Evolutionary conservation across 306 rosid species (phyloP), one percentile per base, ranked within the genome.

Genomic region (Lagenaria siceraria): DNA sequence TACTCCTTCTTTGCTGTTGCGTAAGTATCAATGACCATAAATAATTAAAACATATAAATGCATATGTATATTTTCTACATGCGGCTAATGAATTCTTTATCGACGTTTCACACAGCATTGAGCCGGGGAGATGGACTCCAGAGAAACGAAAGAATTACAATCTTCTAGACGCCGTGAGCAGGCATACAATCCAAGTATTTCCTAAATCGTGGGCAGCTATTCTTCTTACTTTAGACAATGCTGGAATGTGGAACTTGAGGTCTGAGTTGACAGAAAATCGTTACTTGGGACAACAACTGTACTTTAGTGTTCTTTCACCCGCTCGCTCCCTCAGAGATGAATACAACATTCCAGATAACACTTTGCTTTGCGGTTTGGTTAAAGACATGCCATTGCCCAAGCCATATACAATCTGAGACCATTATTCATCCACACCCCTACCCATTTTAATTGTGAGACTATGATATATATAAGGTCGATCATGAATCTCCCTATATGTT

Each of bases 111-210:
- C 2, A 8, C 55, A 91, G 97, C 25, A 31, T 86, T 10, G 96
- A 89, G 86, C 96, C 96, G 0, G 97, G 97, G n/a, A 78, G 25
- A 2, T 92, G 97, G 97, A 63, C 84, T 48, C 92, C 94, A 0
- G 96, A 81, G 89, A 63, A 63, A 5, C 24, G 71, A 63, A 2
- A 8, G 8, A 35, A 63, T 11, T 63, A 63, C 14, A 63, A 92
- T 75, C 91, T 90, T 74, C 87, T 92, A 4, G 98, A 92, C 9
- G 96, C 84, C 0, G 86, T 92, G 76, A 92, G 91, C 86, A 86
- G 96, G 51, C 87, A 92, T 83, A 89, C 96, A 0, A 33, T 92
- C 25, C 96, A 87, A 48, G 94, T 92, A 12, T 90, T 46, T 73
- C 98, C 98, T 0, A 74, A 74, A 1, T 77, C 80, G 3, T 77